Evolutionary conservation across 2,329 filamentous ascomycete species (phyloP).

Genomic region (Clarireedia homoeocarpa): DNA sequence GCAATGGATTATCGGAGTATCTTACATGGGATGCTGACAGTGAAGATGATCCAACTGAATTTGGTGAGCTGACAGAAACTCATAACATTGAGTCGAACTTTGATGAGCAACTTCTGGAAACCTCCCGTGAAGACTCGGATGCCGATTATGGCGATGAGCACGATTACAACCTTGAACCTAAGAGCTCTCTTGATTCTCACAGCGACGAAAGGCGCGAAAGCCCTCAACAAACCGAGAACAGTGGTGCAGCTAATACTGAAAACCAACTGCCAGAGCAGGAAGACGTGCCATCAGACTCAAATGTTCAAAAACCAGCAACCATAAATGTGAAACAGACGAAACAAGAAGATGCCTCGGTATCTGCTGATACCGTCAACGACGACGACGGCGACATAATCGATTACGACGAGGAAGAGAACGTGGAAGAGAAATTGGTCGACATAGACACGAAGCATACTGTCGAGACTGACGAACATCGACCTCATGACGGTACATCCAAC

Average conservation of each 20-base stretch:
- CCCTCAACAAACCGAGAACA: not conserved
- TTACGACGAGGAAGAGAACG: conserved; percentile 40
- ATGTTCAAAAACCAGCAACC: conserved; percentile 1
- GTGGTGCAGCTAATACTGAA: conserved; percentile 4
- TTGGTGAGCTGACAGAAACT: conserved; percentile 1
- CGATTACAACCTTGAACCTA: not conserved
- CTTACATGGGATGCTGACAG: conserved; percentile 22
- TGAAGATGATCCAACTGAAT: conserved; percentile 17
- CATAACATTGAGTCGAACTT: not conserved
- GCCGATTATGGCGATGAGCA: not conserved
- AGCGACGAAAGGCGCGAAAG: not conserved
- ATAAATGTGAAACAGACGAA: not conserved
- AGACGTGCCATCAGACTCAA: not conserved
- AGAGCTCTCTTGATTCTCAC: not conserved
- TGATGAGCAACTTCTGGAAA: too few relatives aligned
- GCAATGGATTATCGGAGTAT: conserved; percentile 39
- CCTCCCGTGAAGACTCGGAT: not conserved
- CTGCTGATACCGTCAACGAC: not conserved
- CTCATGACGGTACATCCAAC: conserved; percentile 22
- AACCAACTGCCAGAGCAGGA: not conserved
- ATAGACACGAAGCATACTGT: not conserved
- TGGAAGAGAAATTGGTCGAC: conserved; percentile 7
- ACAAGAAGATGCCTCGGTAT: not conserved
- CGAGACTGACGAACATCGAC: conserved; percentile 10
- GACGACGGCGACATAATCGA: conserved; percentile 39